Evolutionary conservation across 1,284 basidiomycete genomes (phyloP), one percentile per base, ranked within the genome.

Genomic region (Pholiota adiposa): DNA sequence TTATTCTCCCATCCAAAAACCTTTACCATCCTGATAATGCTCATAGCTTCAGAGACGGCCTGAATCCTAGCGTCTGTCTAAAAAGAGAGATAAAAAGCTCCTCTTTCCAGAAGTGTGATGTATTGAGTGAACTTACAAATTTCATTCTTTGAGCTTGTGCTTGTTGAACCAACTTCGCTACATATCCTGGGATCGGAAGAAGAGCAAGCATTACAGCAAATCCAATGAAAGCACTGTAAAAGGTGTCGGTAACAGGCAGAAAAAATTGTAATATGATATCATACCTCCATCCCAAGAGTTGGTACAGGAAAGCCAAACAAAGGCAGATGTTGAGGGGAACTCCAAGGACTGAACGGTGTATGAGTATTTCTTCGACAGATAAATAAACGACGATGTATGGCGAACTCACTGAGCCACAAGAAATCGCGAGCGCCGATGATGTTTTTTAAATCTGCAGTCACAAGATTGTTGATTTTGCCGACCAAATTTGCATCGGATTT

Each of bases 381-480:
- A 4, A 38, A 4, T 9, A 38, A 38, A 14, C 6, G n/a, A n/a
- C n/a, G n/a, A n/a, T n/a, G n/a, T n/a, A n/a, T n/a, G 36, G 16
- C 9, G 16, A 38, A 38, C 36, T 38, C 14, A 16, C 36, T 7
- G 36, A 38, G 36, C 8, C 75, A 57, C 21, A 79, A 50, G 58
- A 81, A 79, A 63, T 84, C 79, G 29, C 76, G 71, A 11, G 75
- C 75, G 27, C 75, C 75, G 3, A 70, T 72, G 48, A 83, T 76
- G 62, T 81, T 83, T 14, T 63, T 69, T 49, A 84, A 56, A 66
- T 84, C 82, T 4, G 77, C 78, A 0, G 81, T 81, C 31, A 81
- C 71, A 19, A 82, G 69, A 46, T 87, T 88, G 65, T 87, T 88
- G 65, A 89, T 84, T 64, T 81, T 84, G 2, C 85, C 86, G 6